Evolutionary conservation across 2,329 filamentous ascomycete species (phyloP).

Genomic region (Claviceps paspali): DNA sequence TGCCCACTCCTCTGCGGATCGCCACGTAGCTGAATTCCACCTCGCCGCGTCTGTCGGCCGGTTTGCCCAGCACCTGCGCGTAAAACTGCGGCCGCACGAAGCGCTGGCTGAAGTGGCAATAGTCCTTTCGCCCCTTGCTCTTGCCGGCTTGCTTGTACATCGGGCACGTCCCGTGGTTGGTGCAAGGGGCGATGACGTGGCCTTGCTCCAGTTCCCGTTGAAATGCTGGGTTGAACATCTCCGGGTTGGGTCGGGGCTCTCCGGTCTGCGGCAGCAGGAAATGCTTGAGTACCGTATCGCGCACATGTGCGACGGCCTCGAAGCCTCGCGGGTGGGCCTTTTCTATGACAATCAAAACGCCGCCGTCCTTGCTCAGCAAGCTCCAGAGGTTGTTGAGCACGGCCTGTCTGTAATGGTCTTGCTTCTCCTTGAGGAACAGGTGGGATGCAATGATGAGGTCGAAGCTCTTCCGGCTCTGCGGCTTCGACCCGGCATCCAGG

Average conservation of each 20-base stretch:
- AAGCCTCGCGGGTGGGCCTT: conserved; percentile 88
- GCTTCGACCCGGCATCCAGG: conserved; percentile 39
- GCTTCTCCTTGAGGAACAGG: conserved; percentile 58
- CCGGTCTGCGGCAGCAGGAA: conserved; percentile 44
- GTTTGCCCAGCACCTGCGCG: conserved; percentile 55
- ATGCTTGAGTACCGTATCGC: conserved; percentile 61
- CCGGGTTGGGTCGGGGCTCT: conserved; percentile 16
- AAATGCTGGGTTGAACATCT: conserved; percentile 24
- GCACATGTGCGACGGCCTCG: conserved; percentile 74
- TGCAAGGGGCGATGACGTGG: conserved; percentile 63
- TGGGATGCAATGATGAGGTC: conserved; percentile 88
- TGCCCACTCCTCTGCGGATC: conserved; percentile 54
- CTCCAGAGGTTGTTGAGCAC: conserved; percentile 83
- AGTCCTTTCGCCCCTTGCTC: conserved; percentile 65
- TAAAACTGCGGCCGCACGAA: conserved; percentile 75
- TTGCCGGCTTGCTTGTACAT: conserved; percentile 68
- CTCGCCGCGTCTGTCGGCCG: conserved; percentile 72
- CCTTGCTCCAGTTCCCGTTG: conserved; percentile 38
- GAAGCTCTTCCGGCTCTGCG: conserved; percentile 57
- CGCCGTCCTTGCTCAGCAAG: conserved; percentile 67
- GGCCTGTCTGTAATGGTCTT: conserved; percentile 62
- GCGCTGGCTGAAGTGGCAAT: conserved; percentile 80
- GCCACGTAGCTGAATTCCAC: conserved; percentile 82
- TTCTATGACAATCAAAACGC: conserved; percentile 74
- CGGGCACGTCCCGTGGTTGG: conserved; percentile 74